Evolutionary conservation across 805 yeast species (phyloP).

Genomic region (Metschnikowia kofuensis): DNA sequence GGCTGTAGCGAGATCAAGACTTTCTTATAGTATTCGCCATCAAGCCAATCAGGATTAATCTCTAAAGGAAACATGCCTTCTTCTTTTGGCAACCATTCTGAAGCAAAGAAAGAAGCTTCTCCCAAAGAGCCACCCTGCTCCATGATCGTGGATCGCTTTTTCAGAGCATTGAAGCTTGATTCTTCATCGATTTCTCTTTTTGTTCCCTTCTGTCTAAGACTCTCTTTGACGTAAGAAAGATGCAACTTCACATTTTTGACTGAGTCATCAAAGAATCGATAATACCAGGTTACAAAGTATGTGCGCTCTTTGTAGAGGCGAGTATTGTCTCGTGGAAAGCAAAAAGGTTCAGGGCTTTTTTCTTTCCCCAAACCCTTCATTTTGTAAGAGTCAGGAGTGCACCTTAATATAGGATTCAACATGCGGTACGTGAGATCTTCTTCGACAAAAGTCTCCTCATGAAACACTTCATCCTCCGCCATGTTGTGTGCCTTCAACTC

Average conservation of each 20-base stretch:
- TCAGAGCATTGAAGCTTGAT: neutral
- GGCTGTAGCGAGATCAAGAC: slow-evolving; percentile 75
- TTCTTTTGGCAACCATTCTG: slow-evolving; percentile 66
- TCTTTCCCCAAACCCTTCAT: slow-evolving; percentile 61
- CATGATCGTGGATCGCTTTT: slow-evolving; percentile 32
- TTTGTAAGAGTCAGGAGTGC: slow-evolving; percentile 75
- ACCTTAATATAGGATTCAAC: slow-evolving; percentile 76
- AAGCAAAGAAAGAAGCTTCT: slow-evolving; percentile 51
- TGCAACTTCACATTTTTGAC: slow-evolving; percentile 65
- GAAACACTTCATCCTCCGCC: slow-evolving; percentile 56
- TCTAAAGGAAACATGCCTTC: slow-evolving; percentile 66
- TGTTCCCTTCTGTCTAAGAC: slow-evolving; percentile 53
- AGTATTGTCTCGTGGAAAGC: slow-evolving; percentile 69
- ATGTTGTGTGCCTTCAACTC: slow-evolving; percentile 71
- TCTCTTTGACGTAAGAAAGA: slow-evolving; percentile 61
- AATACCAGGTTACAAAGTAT: slow-evolving; percentile 80
- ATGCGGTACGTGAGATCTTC: slow-evolving; percentile 74
- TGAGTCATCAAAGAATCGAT: slow-evolving; percentile 55
- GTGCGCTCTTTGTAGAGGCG: slow-evolving; percentile 57
- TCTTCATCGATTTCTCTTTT: slow-evolving; percentile 35
- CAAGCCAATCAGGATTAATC: slow-evolving; percentile 61
- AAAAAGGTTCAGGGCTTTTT: slow-evolving; percentile 70
- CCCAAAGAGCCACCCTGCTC: slow-evolving; percentile 37
- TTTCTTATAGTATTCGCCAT: slow-evolving; percentile 47
- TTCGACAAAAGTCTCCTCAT: slow-evolving; percentile 52